phyloP scores from a whole-genome alignment of 1,284 basidiomycete species.

The Trichosporon sp. region DNA sequence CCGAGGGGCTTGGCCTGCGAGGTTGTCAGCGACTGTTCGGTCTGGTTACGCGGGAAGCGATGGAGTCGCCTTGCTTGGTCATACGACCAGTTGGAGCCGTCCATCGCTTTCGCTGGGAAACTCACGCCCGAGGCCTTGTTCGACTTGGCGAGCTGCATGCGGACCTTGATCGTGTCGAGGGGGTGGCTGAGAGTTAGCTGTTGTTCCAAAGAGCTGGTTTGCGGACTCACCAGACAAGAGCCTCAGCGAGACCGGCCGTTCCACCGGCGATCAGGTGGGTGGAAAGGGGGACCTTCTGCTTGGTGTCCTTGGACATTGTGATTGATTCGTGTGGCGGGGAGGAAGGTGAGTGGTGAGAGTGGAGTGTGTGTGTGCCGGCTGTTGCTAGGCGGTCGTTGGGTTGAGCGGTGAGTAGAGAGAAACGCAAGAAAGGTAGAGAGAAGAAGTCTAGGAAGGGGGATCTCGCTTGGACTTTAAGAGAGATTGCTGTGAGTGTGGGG shows the following conservation, averaged over 20 bases:
- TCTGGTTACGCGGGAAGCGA: conserved; percentile 5
- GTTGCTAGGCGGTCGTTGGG: conserved; percentile 14
- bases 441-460: background rate
- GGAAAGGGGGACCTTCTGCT: conserved; percentile 65
- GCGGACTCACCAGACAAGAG: conserved; percentile 62
- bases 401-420: conserved; percentile 18
- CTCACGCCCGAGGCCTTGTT: conserved; percentile 76
- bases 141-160: conserved; percentile 91
- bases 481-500: background rate
- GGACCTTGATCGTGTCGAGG: conserved; percentile 96
- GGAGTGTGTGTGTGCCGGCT: background rate
- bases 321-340: conserved; percentile 10
- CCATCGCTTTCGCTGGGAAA: conserved; percentile 23
- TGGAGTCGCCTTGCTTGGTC: background rate
- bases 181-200: conserved; percentile 56
- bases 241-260: conserved; percentile 86
- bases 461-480: background rate
- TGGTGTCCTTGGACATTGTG: conserved; percentile 28
- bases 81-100: background rate
- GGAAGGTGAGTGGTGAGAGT: background rate
- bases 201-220: background rate
- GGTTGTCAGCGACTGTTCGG: conserved; percentile 18
- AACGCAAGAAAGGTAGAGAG: conserved; percentile 21
- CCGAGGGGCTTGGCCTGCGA: conserved; percentile 84
- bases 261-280: conserved; percentile 92